Evolutionary conservation across 2,329 filamentous ascomycete genomes (phyloP), one percentile per base, ranked within the genome.

Genomic region (Xylaria sp.): DNA sequence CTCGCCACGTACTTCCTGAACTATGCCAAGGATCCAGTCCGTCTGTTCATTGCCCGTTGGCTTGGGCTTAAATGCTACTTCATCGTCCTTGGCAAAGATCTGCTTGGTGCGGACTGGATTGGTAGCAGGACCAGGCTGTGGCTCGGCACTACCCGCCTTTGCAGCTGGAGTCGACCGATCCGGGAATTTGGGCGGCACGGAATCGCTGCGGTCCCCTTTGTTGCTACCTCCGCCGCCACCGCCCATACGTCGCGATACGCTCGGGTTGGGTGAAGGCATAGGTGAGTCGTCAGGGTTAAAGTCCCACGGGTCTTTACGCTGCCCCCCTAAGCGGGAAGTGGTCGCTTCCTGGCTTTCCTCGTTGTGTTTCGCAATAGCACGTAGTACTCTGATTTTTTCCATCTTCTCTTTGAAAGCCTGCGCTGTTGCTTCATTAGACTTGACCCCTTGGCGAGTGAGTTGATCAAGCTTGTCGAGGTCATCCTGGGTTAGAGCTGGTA

Each of bases 1-100:
- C 69, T 94, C 92, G 15, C 92, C 92, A 62, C 89, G 86, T 15
- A 95, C 90, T 62, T 89, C 88, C 69, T 92, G 91, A 61, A 95
- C 93, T 69, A 92, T 91, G 60, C 92, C 93, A 57, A 94, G 87
- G 65, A 94, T 94, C 85, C 90, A 92, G 73, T 92, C 90, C 3
- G 80, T 83, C 77, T 78, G 87, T 78, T 83, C 85, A 73, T 78
- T 81, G 59, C 81, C 83, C 8, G 81, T 76, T 23, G 82, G 80
- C 75, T 90, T 90, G 1, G 89, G 87, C 74, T 88, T 89, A 80
- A 91, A 91, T 0, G 89, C 89, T 5, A 91, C 89, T 67, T 90
- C 86, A 71, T 90, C 89, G n/a, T 87, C 87, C 72, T 88, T 87
- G 67, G 83, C 81, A 73, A 90, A 91, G 15, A 84, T 81, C 34